Evolutionary conservation across 2,329 filamentous ascomycete species (phyloP), one percentile per base, ranked within the genome.

Genomic region (Phoma sp.): DNA sequence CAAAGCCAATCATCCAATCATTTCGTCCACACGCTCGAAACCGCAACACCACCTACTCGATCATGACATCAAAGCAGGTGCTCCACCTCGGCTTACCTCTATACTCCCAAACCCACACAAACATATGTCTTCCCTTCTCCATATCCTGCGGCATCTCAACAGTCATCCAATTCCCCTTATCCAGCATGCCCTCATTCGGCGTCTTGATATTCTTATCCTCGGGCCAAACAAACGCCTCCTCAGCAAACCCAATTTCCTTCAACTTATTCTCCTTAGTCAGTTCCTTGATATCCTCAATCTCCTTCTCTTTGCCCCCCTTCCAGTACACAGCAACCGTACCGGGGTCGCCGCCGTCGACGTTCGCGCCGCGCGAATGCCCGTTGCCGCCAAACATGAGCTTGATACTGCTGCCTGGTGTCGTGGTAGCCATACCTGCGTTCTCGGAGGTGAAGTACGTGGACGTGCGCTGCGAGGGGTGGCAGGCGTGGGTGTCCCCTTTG

Each of bases 101-200:
- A 46, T 63, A 64, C 21, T 37, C 55, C 67, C 67, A 70, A 12
- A 62, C 62, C 65, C 68, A 69, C n/a, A 65, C 67, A 49, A 70
- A 61, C 64, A 71, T 69, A 54, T 70, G 67, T 10, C 64, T 51
- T 6, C 68, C 68, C 25, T 57, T 44, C 22, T 61, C 60, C 62
- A 69, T 70, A 38, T 59, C 59, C 25, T 62, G 51, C 0, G 67
- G 68, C 60, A 61, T 65, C 2, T 58, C 49, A 7, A 70, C 38
- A 2, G 57, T 63, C 55, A 64, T 59, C 67, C 68, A 70, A 24
- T 68, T 69, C 4, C 68, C 68, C 53, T 69, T 69, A 25, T 70
- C 68, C 29, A 64, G 36, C 39, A 70, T 49, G 7, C 59, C 60
- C 41, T 63, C 39, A 8, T 27, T 32, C 6, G 68, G 65, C 2